phyloP scores from a whole-genome alignment of 148 eudicot species.

The Selenicereus undatus region DNA sequence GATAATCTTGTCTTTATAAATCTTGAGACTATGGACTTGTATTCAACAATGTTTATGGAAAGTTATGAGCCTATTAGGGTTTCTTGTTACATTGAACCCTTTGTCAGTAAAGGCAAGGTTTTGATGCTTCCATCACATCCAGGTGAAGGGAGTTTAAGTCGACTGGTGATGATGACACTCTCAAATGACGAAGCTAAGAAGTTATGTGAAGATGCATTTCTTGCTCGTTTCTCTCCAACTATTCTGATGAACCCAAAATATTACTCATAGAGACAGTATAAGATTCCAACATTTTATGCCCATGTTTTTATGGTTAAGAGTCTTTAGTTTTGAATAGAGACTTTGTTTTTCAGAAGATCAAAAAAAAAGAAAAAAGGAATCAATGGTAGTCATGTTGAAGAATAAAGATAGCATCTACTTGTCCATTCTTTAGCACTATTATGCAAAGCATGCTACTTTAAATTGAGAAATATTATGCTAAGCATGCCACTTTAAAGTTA shows the following conservation, averaged over 20 bases:
- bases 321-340: no score
- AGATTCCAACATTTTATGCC: no score
- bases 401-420: no score
- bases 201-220: constrained; percentile 40
- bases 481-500: no score
- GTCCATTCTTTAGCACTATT: no score
- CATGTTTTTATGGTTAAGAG: no score
- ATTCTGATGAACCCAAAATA: constrained; percentile 33
- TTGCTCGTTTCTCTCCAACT: constrained; percentile 37
- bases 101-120: constrained; percentile 34
- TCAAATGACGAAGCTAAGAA: constrained; percentile 34
- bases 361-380: no score
- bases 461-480: no score
- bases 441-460: no score
- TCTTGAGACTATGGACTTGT: constrained; percentile 33
- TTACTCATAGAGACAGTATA: not conserved
- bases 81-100: constrained; percentile 43
- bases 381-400: no score
- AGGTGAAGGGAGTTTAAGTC: constrained; percentile 29
- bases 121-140: constrained; percentile 40
- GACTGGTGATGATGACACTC: constrained; percentile 48
- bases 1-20: constrained; percentile 38
- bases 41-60: constrained; percentile 35
- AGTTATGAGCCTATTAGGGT: constrained; percentile 26
- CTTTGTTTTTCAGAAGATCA: no score